These are phyloP conservation scores for Abrus precatorius DNA, from an alignment of 306 rosid genomes.

Conservation along the genomic window DNA sequence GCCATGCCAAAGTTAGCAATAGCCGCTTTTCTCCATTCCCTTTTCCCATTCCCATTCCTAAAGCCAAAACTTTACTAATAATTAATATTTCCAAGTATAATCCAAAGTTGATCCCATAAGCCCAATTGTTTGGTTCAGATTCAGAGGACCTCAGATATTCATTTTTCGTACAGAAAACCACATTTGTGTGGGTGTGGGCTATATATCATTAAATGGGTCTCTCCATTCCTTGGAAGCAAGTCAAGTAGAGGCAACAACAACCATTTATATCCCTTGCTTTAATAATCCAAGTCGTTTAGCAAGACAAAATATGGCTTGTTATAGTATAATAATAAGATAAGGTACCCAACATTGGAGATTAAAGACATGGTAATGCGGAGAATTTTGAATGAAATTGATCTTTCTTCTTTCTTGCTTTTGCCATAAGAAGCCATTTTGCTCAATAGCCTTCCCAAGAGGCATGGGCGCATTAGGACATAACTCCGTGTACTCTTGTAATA, in stretches of 20 bases:
- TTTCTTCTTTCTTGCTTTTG: constrained; percentile 20
- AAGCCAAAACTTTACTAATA: background rate
- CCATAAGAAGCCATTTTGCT: constrained; percentile 41
- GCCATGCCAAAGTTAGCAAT: constrained; percentile 36
- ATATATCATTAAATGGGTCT: constrained; percentile 33
- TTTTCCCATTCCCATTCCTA: background rate
- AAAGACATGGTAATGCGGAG: background rate
- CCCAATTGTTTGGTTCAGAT: constrained; percentile 41
- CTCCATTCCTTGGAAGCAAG: constrained; percentile 38
- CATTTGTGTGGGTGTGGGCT: constrained; percentile 20
- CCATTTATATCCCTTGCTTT: constrained; percentile 34
- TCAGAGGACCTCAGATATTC: background rate
- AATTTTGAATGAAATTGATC: constrained; percentile 30
- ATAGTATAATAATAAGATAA: constrained; percentile 42
- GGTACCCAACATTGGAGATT: constrained; percentile 41
- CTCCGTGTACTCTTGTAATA: constrained; percentile 19
- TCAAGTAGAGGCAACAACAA: constrained; percentile 27
- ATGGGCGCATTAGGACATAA: constrained; percentile 45
- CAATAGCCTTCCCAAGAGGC: constrained; percentile 40
- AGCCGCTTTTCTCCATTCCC: constrained; percentile 23
- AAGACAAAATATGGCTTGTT: constrained; percentile 48
- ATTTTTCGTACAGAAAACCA: background rate
- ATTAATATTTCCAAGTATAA: constrained; percentile 2
- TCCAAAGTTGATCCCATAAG: constrained; percentile 16
- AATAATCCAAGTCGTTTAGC: constrained; percentile 41